phyloP scores from a whole-genome alignment of 2,329 filamentous ascomycete species.

The Ophiocordyceps sinensis region DNA sequence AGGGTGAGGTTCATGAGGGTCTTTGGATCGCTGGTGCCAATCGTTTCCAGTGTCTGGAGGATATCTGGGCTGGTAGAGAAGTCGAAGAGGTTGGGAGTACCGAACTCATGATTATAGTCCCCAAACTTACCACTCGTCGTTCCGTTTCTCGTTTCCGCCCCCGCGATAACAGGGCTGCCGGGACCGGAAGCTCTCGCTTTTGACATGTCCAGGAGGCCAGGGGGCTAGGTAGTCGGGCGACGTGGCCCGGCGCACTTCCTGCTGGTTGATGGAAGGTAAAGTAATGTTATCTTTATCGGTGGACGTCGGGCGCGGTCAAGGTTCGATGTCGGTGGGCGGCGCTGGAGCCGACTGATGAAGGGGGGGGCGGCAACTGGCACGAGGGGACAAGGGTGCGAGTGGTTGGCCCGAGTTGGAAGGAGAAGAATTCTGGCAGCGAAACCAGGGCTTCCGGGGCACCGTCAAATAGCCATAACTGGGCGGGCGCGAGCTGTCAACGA shows the following conservation, averaged over 20 bases:
- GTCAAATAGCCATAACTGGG: neutral
- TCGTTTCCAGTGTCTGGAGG: slow-evolving; percentile 18
- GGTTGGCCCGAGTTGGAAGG: neutral
- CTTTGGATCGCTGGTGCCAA: slow-evolving; percentile 16
- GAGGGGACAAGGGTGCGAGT: neutral
- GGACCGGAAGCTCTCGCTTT: slow-evolving; percentile 14
- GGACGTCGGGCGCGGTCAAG: neutral
- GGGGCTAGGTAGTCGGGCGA: slow-evolving; percentile 5
- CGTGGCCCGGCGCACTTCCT: neutral
- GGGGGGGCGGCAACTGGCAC: neutral
- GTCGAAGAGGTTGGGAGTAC: slow-evolving; percentile 17
- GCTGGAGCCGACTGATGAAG: neutral
- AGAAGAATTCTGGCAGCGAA: neutral
- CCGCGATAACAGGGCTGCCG: slow-evolving; percentile 24
- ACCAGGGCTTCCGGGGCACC: neutral
- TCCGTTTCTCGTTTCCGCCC: slow-evolving; percentile 20
- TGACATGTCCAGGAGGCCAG: slow-evolving; percentile 20
- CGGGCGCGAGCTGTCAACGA: neutral
- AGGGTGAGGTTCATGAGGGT: slow-evolving; percentile 20
- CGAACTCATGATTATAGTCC: slow-evolving; percentile 23
- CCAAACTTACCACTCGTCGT: slow-evolving; percentile 22
- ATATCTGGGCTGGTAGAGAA: slow-evolving; percentile 23
- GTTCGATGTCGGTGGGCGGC: neutral
- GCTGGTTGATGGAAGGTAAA: neutral
- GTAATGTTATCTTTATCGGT: neutral